Evolutionary conservation across 495 filamentous ascomycete species (phyloP).

Genomic region (Penicillium flavigenum): DNA sequence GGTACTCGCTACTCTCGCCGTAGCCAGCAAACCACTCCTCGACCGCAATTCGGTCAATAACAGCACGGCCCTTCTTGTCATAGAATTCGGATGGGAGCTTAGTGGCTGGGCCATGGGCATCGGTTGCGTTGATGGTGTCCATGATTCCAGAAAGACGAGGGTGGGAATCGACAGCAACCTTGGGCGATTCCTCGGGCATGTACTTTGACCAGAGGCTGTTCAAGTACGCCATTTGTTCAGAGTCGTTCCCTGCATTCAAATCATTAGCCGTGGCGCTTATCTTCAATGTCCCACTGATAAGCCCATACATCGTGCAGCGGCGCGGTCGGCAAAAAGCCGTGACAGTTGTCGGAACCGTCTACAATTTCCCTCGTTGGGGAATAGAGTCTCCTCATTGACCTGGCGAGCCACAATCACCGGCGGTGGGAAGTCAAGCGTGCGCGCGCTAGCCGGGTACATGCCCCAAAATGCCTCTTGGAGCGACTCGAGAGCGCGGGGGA

Average conservation of each 20-base stretch:
- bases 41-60: conserved; percentile 75
- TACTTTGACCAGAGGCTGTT: conserved; percentile 72
- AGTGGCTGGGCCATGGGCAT: conserved; percentile 80
- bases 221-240: conserved; percentile 83
- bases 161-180: conserved; percentile 78
- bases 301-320: conserved; percentile 66
- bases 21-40: conserved; percentile 97
- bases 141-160: conserved; percentile 86
- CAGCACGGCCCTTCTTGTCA: conserved; percentile 63
- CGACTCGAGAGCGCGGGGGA: conserved; percentile 82
- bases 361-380: conserved; percentile 86
- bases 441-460: conserved; percentile 75
- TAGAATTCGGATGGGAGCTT: conserved; percentile 84
- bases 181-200: conserved; percentile 68
- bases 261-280: conserved; percentile 3
- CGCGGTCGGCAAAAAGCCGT: conserved; percentile 75
- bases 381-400: conserved; percentile 82
- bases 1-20: conserved; percentile 78
- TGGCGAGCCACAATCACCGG: conserved; percentile 74
- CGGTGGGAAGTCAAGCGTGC: conserved; percentile 61
- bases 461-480: conserved; percentile 88
- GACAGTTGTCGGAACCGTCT: conserved; percentile 78
- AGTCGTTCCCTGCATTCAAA: conserved; percentile 59
- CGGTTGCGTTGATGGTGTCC: conserved; percentile 87
- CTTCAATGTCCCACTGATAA: neutral